These are phyloP conservation scores for Pittosporum tobira DNA, from an alignment of 129 eudicot species.

Conservation along the genomic window DNA sequence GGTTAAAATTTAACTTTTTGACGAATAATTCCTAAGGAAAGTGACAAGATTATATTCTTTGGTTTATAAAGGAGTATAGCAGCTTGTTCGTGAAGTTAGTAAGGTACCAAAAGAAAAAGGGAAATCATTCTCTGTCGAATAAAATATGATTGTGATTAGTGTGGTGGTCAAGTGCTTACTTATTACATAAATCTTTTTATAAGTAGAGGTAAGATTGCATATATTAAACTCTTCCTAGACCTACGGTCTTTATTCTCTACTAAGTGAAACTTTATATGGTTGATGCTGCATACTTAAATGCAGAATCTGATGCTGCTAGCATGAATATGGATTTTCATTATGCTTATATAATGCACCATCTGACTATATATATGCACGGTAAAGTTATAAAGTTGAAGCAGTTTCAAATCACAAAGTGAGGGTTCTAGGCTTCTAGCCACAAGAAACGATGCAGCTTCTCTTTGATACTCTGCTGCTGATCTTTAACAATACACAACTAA, in stretches of 20 bases:
- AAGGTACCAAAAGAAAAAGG: constrained; percentile 12
- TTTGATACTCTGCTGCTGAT: too few species aligned
- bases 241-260: too few species aligned
- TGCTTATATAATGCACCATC: neutral
- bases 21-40: constrained; percentile 23
- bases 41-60: constrained; percentile 22
- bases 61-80: constrained; percentile 19
- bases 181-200: too few species aligned
- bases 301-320: constrained; percentile 22
- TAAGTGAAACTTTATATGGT: neutral
- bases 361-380: neutral
- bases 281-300: constrained; percentile 4
- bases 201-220: too few species aligned
- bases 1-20: too few species aligned
- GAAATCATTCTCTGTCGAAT: neutral
- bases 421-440: too few species aligned
- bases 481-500: too few species aligned
- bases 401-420: neutral
- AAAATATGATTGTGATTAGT: too few species aligned
- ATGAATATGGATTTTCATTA: neutral
- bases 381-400: too few species aligned
- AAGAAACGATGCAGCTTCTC: too few species aligned
- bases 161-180: too few species aligned
- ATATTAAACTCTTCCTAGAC: too few species aligned
- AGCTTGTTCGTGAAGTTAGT: constrained; percentile 25